Evolutionary conservation across 495 filamentous ascomycete species (phyloP), one percentile per base, ranked within the genome.

Genomic region (Lepidopterella palustris): DNA sequence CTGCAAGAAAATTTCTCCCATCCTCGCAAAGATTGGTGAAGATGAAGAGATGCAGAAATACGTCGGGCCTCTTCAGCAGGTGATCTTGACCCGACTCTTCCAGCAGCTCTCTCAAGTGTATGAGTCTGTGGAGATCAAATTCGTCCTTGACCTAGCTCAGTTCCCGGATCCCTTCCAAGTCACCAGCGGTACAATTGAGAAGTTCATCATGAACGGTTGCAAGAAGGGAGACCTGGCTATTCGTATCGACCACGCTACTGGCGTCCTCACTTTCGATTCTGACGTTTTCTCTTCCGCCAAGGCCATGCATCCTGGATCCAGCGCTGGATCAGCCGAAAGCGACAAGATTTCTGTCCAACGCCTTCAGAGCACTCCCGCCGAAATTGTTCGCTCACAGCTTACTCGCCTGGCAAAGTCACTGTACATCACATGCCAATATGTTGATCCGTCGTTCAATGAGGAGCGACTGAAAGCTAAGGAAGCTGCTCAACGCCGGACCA

Each of bases 181-280:
- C 64, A 87, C 81, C 62, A 86, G 88, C 39, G 85, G 84, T 64
- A 95, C 88, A 61, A 96, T 98, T 59, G 93, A 98, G 78, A 98
- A 98, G 78, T 98, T 98, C 81, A 97, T 98, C 80, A 98, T 98
- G 93, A 98, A 98, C 75, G 93, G 93, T 60, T 97, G 93, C 82
- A 98, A 98, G 83, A 98, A 98, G 81, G 93, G 93, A 28, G 95
- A 98, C 67, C 82, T 98, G 50, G 87, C 93, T 45, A 96, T 98
- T 69, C 92, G 93, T 58, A 88, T 98, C 68, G 88, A 97, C 68
- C 93, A 98, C 73, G 89, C 89, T 60, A 88, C 90, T 25, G 90
- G 95, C 53, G 85, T 96, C 49, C 83, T 98, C 51, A 97, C 90
- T 67, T 98, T 98, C 67, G 93, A 98, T 70, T 92, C 91, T 54